A percentile compares a stretch with the other conserved stretches of the same genome.
Evolutionary conservation across 106 monocot species (phyloP).

Genomic region (Vanilla planifolia): DNA sequence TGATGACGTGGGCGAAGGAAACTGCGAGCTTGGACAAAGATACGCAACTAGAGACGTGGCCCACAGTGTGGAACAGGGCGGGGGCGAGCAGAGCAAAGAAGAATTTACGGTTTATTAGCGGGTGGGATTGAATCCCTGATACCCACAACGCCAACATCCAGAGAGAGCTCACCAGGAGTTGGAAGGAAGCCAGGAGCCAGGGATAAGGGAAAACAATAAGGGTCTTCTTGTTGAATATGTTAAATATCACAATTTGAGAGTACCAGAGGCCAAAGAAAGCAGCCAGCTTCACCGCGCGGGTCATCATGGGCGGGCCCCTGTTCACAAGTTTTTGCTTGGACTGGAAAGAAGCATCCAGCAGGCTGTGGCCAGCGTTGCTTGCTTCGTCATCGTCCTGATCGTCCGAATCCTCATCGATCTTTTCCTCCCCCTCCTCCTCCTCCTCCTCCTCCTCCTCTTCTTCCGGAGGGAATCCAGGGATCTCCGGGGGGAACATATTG

Average conservation of each 20-base stretch:
- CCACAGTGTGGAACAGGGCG: slow-evolving; percentile 55
- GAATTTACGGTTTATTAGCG: slow-evolving; percentile 23
- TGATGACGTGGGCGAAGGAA: slow-evolving; percentile 68
- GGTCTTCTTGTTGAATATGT: slow-evolving; percentile 69
- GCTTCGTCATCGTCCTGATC: no score
- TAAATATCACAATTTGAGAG: slow-evolving; percentile 52
- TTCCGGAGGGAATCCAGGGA: not conserved
- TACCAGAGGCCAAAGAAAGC: slow-evolving; percentile 53
- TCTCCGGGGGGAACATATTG: no score
- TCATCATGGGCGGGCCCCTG: no score
- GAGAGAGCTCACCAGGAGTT: slow-evolving; percentile 49
- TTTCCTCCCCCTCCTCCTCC: not conserved
- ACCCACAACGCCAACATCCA: slow-evolving; percentile 49
- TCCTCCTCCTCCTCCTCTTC: not conserved
- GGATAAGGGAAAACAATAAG: slow-evolving; percentile 62
- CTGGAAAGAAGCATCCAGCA: no score
- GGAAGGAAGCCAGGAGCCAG: slow-evolving; percentile 64
- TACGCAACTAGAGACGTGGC: slow-evolving; percentile 55
- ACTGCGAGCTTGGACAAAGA: slow-evolving; percentile 60
- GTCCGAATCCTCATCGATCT: no score
- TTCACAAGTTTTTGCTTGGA: no score
- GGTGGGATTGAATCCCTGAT: slow-evolving; percentile 30
- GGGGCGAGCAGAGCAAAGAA: slow-evolving; percentile 43
- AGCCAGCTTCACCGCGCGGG: slow-evolving; percentile 12
- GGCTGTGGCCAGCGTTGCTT: no score